Evolutionary conservation across 2,329 filamentous ascomycete species (phyloP).

Genomic region (Phyllosticta capitalensis): DNA sequence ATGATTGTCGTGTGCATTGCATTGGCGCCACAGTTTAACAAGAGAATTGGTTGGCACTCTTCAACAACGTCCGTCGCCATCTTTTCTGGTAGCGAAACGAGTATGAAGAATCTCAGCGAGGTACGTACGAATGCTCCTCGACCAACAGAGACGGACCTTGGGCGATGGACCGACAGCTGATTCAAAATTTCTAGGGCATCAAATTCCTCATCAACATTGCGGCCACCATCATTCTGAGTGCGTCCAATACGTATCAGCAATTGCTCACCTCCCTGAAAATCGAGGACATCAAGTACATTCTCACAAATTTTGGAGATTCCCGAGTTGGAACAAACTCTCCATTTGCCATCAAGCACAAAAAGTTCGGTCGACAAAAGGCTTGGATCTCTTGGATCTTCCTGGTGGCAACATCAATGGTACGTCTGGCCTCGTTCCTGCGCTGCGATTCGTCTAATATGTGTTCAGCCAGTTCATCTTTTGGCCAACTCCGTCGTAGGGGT

Average conservation of each 20-base stretch:
- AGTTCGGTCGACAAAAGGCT: slow-evolving; percentile 15
- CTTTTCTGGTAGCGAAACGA: not conserved
- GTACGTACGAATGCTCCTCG: not conserved
- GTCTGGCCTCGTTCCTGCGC: not conserved
- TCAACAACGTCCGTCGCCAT: slow-evolving; percentile 3
- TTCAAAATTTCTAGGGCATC: not conserved
- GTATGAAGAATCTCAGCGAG: slow-evolving; percentile 3
- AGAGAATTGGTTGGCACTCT: not conserved
- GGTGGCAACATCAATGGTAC: slow-evolving; percentile 14
- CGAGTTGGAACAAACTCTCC: slow-evolving; percentile 25
- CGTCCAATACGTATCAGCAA: slow-evolving; percentile 26
- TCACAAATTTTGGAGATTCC: slow-evolving; percentile 22
- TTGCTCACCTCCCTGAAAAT: slow-evolving; percentile 20
- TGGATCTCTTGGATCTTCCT: slow-evolving; percentile 23
- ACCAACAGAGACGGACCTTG: not conserved
- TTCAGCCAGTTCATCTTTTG: slow-evolving; percentile 21
- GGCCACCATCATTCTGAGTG: slow-evolving; percentile 23
- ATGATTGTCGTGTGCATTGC: slow-evolving; percentile 13
- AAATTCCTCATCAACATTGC: slow-evolving; percentile 21
- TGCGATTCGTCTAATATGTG: not conserved
- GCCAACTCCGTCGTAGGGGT: slow-evolving; percentile 23
- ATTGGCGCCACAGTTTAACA: not conserved
- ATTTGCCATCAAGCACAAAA: slow-evolving; percentile 23
- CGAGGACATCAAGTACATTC: slow-evolving; percentile 18
- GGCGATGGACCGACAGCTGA: not conserved